A percentile compares a stretch with the other conserved stretches of the same genome.
Evolutionary conservation across 768 basidiomycete species (phyloP).

Genomic region (Phanerochaete carnosa): DNA sequence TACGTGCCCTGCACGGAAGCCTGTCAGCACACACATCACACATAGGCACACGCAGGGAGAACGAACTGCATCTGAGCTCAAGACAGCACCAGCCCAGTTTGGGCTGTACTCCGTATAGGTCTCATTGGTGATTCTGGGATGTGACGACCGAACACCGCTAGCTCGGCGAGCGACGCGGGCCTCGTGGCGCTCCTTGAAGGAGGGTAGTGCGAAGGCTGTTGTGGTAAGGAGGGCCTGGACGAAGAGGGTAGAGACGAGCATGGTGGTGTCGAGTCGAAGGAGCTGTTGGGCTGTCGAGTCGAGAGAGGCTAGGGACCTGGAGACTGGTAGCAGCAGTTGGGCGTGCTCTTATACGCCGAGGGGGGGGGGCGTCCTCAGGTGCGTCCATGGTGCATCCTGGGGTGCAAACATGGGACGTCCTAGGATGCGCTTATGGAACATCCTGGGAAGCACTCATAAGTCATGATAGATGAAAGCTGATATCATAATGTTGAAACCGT

Average conservation of each 20-base stretch:
- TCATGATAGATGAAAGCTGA: too few relatives aligned
- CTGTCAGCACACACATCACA: too few relatives aligned
- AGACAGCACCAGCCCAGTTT: conserved; percentile 36
- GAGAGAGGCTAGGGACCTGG: neutral
- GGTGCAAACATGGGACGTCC: too few relatives aligned
- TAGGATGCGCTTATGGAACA: too few relatives aligned
- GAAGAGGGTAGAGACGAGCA: conserved; percentile 20
- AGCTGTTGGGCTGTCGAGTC: neutral
- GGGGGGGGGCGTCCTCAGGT: too few relatives aligned
- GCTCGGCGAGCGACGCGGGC: conserved; percentile 17
- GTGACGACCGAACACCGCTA: conserved; percentile 13
- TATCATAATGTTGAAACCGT: too few relatives aligned
- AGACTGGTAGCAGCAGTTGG: too few relatives aligned
- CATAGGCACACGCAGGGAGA: too few relatives aligned
- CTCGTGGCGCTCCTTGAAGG: conserved; percentile 16
- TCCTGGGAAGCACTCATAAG: too few relatives aligned
- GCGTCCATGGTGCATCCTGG: too few relatives aligned
- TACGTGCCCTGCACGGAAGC: conserved; percentile 26
- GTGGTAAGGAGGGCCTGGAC: conserved; percentile 20
- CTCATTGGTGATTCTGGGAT: conserved; percentile 11
- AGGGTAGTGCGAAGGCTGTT: conserved; percentile 20
- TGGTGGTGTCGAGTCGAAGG: conserved; percentile 5
- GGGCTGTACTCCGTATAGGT: conserved; percentile 26
- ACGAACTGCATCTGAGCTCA: conserved; percentile 20
- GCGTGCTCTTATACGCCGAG: too few relatives aligned